phyloP scores from a whole-genome alignment of 495 filamentous ascomycete genomes.

The Sabuloglossum arenarium region DNA sequence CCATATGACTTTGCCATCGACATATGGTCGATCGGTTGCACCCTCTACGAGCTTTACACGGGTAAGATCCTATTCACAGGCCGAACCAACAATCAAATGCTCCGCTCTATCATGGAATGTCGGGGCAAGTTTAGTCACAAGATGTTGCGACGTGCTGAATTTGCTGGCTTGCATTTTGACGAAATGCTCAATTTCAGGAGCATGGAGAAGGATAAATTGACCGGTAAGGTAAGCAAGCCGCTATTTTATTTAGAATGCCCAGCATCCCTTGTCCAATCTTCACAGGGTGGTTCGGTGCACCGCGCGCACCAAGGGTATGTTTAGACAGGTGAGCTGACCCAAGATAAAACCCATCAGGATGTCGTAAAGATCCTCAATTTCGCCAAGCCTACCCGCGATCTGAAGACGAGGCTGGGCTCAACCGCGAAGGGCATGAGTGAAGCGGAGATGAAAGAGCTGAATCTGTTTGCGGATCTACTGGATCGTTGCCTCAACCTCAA shows the following conservation, averaged over 20 bases:
- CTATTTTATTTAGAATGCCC: too few relatives aligned
- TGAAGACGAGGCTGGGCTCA: slow-evolving; percentile 53
- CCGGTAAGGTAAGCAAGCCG: slow-evolving; percentile 40
- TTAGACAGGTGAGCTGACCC: neutral
- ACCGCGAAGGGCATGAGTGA: slow-evolving; percentile 55
- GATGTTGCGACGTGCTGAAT: slow-evolving; percentile 56
- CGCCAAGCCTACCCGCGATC: slow-evolving; percentile 62
- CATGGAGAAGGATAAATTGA: slow-evolving; percentile 64
- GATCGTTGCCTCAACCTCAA: slow-evolving; percentile 77
- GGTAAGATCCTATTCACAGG: slow-evolving; percentile 94
- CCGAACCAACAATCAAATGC: slow-evolving; percentile 93
- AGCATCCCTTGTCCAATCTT: too few relatives aligned
- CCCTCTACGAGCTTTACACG: slow-evolving; percentile 88
- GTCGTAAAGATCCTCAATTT: slow-evolving; percentile 47
- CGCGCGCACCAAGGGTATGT: neutral
- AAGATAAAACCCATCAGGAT: slow-evolving; percentile 22
- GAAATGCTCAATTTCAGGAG: slow-evolving; percentile 72
- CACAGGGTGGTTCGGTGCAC: too few relatives aligned
- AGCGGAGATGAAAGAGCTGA: slow-evolving; percentile 54
- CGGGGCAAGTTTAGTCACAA: slow-evolving; percentile 82
- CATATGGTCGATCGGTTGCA: slow-evolving; percentile 95
- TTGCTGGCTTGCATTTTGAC: slow-evolving; percentile 64
- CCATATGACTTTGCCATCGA: slow-evolving; percentile 87
- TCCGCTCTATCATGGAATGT: slow-evolving; percentile 86
- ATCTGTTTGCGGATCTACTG: slow-evolving; percentile 64